phyloP scores from a whole-genome alignment of 495 filamentous ascomycete genomes.

The Elasticomyces elasticus region DNA sequence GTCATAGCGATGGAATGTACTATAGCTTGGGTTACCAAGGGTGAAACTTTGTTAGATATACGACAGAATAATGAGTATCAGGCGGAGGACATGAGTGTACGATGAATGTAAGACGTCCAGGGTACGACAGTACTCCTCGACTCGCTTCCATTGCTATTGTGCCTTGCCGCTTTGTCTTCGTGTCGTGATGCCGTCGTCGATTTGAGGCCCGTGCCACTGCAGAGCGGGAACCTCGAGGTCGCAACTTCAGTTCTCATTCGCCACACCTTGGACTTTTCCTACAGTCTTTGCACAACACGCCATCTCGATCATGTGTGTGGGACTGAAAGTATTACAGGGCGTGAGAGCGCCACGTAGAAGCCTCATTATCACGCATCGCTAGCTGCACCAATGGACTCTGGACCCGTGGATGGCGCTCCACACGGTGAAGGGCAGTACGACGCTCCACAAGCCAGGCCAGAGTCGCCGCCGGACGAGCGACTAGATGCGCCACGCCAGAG shows the following conservation, averaged over 20 bases:
- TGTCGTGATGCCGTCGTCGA: too few relatives aligned
- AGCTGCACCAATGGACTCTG: constrained; percentile 15
- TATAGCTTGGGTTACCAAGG: constrained; percentile 4
- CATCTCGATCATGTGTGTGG: not conserved
- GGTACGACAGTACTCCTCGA: too few relatives aligned
- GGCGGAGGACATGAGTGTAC: too few relatives aligned
- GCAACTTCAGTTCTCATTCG: not conserved
- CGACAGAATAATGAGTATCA: too few relatives aligned
- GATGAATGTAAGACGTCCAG: too few relatives aligned
- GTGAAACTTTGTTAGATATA: not conserved
- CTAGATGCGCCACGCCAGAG: not conserved
- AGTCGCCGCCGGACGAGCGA: constrained; percentile 2
- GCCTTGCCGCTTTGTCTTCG: too few relatives aligned
- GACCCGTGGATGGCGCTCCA: constrained; percentile 16
- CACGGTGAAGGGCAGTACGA: constrained; percentile 11
- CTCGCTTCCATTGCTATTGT: too few relatives aligned
- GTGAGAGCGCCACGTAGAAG: not conserved
- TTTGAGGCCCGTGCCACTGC: too few relatives aligned
- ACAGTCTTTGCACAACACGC: too few relatives aligned
- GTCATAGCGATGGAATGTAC: not conserved
- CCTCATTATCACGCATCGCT: not conserved
- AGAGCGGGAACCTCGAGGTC: too few relatives aligned
- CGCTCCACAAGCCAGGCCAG: not conserved
- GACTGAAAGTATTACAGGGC: not conserved
- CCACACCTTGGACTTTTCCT: too few relatives aligned